Percentiles rank a stretch among this genome's conserved stretches.
Conservation (phyloP, 768 basidiomycete genomes). For the Phaeolepiota aurea region DNA sequence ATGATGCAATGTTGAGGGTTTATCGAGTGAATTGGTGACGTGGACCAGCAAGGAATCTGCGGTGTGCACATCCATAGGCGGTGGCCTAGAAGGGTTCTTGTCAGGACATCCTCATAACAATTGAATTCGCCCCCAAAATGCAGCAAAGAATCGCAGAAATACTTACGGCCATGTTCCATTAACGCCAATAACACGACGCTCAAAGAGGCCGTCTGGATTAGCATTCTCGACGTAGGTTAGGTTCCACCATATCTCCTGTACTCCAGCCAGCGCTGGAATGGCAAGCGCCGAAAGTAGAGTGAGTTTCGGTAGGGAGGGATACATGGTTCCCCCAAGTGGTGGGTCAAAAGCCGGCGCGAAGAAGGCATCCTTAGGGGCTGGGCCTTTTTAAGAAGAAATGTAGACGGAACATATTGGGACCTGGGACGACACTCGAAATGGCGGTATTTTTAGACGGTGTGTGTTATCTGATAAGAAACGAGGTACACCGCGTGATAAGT, state of each 20-base stretch:
- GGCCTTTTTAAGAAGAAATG: not conserved
- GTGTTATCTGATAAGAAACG: conserved; percentile 13
- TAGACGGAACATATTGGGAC: not conserved
- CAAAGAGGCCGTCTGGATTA: conserved; percentile 77
- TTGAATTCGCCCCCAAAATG: no score
- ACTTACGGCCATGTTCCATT: conserved; percentile 92
- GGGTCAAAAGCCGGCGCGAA: conserved; percentile 1
- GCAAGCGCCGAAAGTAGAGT: conserved; percentile 23
- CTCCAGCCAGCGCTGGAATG: conserved; percentile 44
- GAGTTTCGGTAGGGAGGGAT: conserved; percentile 16
- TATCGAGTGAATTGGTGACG: conserved; percentile 61
- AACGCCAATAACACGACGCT: conserved; percentile 76
- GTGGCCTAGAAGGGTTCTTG: conserved; percentile 45
- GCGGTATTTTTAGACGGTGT: not conserved
- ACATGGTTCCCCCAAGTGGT: conserved; percentile 8
- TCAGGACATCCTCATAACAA: conserved; percentile 2
- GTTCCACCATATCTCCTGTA: conserved; percentile 84
- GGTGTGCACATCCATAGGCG: conserved; percentile 65
- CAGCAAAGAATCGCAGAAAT: not conserved
- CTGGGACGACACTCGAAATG: no score
- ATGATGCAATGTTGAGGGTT: conserved; percentile 71
- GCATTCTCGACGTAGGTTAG: conserved; percentile 74
- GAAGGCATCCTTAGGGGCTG: not conserved
- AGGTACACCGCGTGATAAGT: not conserved
- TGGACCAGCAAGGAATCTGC: conserved; percentile 75